phyloP scores from a whole-genome alignment of 345 rosid species.

The Moricandia arvensis region DNA sequence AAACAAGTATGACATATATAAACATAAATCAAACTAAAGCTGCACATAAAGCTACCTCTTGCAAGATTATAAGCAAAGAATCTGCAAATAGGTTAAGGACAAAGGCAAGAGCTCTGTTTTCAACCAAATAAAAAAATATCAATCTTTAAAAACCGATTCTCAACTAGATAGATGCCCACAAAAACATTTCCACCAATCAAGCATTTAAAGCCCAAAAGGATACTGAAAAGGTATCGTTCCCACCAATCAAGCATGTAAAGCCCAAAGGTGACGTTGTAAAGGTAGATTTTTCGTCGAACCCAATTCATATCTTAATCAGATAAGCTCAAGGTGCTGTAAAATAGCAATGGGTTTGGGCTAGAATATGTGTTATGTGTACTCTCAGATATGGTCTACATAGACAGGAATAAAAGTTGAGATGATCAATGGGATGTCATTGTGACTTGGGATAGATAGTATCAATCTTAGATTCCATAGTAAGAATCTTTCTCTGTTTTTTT shows the following conservation, averaged over 20 bases:
- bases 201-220: conserved; percentile 40
- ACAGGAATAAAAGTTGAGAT: not conserved
- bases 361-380: too few species aligned
- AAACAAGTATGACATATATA: too few species aligned
- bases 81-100: conserved; percentile 44
- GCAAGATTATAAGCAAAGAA: conserved; percentile 64
- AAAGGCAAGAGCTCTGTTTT: conserved; percentile 3
- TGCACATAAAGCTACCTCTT: too few species aligned
- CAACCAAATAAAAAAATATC: too few species aligned
- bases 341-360: too few species aligned
- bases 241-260: conserved; percentile 99
- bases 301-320: conserved; percentile 66
- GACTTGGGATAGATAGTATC: conserved; percentile 39
- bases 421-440: conserved; percentile 4
- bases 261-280: conserved; percentile 93
- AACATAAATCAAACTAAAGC: too few species aligned
- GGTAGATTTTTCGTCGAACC: conserved; percentile 92
- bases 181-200: too few species aligned
- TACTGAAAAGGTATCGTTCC: conserved; percentile 97
- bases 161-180: too few species aligned
- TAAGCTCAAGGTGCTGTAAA: not conserved
- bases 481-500: conserved; percentile 62
- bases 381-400: too few species aligned
- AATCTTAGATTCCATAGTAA: conserved; percentile 63
- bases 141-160: too few species aligned